These are phyloP conservation scores for Boletellus deceptivus DNA, from an alignment of 1,284 basidiomycete genomes.

Conservation along the genomic window DNA sequence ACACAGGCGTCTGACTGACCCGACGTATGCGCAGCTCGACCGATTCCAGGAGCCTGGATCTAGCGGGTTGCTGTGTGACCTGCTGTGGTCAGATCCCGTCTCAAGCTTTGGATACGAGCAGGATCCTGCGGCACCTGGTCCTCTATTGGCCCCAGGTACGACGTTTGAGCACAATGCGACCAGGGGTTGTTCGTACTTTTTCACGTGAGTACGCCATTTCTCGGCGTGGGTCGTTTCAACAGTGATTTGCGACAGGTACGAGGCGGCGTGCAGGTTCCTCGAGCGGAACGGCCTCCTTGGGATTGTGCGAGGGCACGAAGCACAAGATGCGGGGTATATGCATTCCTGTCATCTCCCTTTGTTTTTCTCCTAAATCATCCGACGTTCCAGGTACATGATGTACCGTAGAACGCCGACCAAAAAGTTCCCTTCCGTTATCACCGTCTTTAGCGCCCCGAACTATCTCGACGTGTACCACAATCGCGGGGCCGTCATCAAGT, in stretches of 20 bases:
- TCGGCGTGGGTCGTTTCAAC: background rate
- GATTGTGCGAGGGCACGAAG: constrained; percentile 96
- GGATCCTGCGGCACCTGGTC: constrained; percentile 34
- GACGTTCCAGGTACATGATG: constrained; percentile 61
- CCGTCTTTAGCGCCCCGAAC: constrained; percentile 85
- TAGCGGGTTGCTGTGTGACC: constrained; percentile 89
- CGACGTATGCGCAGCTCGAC: constrained; percentile 57
- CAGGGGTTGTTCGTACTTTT: constrained; percentile 93
- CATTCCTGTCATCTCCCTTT: background rate
- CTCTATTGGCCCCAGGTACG: constrained; percentile 38
- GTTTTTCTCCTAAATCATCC: constrained; percentile 13
- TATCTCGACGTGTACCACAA: constrained; percentile 88
- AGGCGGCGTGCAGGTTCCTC: constrained; percentile 91
- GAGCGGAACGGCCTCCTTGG: constrained; percentile 91
- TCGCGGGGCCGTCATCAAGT: constrained; percentile 92
- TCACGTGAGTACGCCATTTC: constrained; percentile 62
- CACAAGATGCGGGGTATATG: constrained; percentile 89
- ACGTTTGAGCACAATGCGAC: constrained; percentile 87
- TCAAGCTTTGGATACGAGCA: constrained; percentile 71
- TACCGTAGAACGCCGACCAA: constrained; percentile 40
- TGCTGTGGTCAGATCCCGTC: constrained; percentile 94
- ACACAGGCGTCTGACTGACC: constrained; percentile 2
- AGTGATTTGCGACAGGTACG: constrained; percentile 56
- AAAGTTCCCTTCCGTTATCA: constrained; percentile 79
- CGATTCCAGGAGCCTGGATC: constrained; percentile 95